phyloP scores from a whole-genome alignment of 192 early-diverging fungal genomes.

The Coemansia sp. region DNA sequence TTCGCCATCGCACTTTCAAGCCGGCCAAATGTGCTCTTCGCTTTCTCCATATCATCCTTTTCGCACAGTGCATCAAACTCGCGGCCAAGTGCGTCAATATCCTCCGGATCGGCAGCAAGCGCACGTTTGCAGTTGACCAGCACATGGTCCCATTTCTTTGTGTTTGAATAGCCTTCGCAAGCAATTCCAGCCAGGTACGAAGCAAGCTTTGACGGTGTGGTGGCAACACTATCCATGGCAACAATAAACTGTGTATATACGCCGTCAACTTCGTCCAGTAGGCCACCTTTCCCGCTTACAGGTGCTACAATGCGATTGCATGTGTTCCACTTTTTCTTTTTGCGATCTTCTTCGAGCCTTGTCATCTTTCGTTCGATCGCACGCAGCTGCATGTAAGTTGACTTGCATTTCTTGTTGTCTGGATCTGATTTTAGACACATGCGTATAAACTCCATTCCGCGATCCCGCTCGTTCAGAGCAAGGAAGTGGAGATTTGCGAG shows the following conservation, averaged over 20 bases:
- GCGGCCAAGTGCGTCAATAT: conserved; percentile 71
- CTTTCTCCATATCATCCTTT: conserved; percentile 75
- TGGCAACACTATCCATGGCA: conserved; percentile 15
- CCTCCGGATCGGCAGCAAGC: conserved; percentile 67
- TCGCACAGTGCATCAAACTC: conserved; percentile 70
- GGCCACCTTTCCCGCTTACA: conserved; percentile 32
- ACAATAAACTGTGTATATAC: conserved; percentile 37
- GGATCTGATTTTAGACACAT: conserved; percentile 89
- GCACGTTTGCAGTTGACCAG: conserved; percentile 69
- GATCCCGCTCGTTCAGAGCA: conserved; percentile 67
- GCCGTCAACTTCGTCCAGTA: conserved; percentile 36
- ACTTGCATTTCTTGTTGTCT: conserved; percentile 88
- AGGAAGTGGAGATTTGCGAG: conserved; percentile 74
- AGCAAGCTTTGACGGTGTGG: conserved; percentile 39
- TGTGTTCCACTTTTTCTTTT: conserved; percentile 61
- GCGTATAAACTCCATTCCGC: conserved; percentile 70
- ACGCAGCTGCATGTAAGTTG: conserved; percentile 68
- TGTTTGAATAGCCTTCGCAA: conserved; percentile 48
- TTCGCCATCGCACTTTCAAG: conserved; percentile 61
- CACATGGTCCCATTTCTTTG: conserved; percentile 56
- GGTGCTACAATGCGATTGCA: conserved; percentile 45
- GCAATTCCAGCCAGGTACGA: conserved; percentile 36
- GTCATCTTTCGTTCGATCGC: conserved; percentile 70
- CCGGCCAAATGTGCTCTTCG: conserved; percentile 68
- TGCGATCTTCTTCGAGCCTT: conserved; percentile 59